phyloP scores from a whole-genome alignment of 2,329 filamentous ascomycete genomes.

The Sclerotinia borealis region DNA sequence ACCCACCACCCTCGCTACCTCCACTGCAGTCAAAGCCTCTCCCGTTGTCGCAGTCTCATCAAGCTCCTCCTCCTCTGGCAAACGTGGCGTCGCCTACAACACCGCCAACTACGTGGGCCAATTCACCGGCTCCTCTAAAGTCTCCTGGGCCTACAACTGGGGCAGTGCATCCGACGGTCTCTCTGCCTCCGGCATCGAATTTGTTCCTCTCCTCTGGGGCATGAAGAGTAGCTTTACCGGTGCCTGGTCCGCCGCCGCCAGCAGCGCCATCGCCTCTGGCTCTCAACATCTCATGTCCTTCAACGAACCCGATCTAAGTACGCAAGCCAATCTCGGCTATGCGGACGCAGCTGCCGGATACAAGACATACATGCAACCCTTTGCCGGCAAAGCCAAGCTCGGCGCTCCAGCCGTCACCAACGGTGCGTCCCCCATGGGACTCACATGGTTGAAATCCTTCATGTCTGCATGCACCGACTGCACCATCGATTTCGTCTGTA shows the following conservation, averaged over 20 bases:
- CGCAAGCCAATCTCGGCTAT: constrained; percentile 48
- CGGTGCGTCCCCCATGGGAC: constrained; percentile 36
- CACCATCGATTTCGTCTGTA: constrained; percentile 39
- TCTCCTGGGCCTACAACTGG: constrained; percentile 67
- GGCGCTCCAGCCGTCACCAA: constrained; percentile 45
- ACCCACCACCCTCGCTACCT: constrained; percentile 9
- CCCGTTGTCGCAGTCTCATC: neutral
- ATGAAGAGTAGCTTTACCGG: constrained; percentile 35
- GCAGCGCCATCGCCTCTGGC: constrained; percentile 47
- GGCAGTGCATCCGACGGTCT: constrained; percentile 38
- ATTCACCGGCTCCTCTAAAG: constrained; percentile 41
- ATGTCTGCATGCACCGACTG: constrained; percentile 37
- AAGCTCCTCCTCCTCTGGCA: constrained; percentile 10
- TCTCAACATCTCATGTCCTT: constrained; percentile 56
- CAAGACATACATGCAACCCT: constrained; percentile 40
- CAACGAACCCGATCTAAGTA: constrained; percentile 62
- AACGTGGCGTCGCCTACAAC: constrained; percentile 68
- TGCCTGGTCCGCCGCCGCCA: constrained; percentile 46
- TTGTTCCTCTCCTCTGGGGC: constrained; percentile 64
- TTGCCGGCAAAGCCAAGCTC: constrained; percentile 38
- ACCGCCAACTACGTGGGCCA: constrained; percentile 44
- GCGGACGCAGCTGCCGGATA: constrained; percentile 36
- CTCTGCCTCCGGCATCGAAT: constrained; percentile 43
- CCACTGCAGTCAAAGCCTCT: neutral
- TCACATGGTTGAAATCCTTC: constrained; percentile 41